Base-by-base conservation (phyloP, 139 green algal species). In the Chlorella sp. region DNA sequence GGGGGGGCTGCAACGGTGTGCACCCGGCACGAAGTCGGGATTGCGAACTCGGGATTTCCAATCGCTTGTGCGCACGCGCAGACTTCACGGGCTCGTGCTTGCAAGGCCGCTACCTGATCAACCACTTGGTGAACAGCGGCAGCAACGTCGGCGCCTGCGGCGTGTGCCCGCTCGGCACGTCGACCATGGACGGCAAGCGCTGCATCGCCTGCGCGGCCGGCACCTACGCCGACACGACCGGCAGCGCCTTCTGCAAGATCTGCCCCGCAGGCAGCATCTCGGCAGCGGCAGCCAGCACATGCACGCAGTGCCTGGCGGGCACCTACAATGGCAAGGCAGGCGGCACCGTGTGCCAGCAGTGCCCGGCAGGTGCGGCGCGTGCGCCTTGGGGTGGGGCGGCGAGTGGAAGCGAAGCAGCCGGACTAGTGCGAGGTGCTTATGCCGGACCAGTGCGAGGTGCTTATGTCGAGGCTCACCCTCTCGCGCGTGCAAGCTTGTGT, bases 131-230 rank as follows among this genome's bases (percentile, higher is more conserved):
- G 42, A 17, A 10, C 42, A 17, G 10, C n/a, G n/a, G n/a, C 42
- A 17, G 10, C 42, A 17, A 17, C 17, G 42, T 55, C 10, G 42
- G 42, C 10, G 17, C 42, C 10, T 55, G 42, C 17, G 42, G 42
- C 17, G 42, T 24, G 17, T 55, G 42, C 42, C 42, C 42, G 42
- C 42, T 55, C 10, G 42, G 42, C 10, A 55, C 42, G 3, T 34
- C 61, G 3, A 35, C 61, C 61, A 67, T 67, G 61, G 61, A 67
- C 61, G 61, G 61, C 61, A 67, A 67, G n/a, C 61, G 61, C 2
- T 67, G 61, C 61, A 67, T 67, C 3, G 3, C 3, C 2, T 67
- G 61, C n/a, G 27, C n/a, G 3, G 23, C 61, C 22, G 61, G 61
- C n/a, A 67, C 61, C 61, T 67, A 67, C 14, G 27, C 61, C 2